Conservation (phyloP, 2,329 filamentous ascomycete genomes). For the Fusarium sp. region DNA sequence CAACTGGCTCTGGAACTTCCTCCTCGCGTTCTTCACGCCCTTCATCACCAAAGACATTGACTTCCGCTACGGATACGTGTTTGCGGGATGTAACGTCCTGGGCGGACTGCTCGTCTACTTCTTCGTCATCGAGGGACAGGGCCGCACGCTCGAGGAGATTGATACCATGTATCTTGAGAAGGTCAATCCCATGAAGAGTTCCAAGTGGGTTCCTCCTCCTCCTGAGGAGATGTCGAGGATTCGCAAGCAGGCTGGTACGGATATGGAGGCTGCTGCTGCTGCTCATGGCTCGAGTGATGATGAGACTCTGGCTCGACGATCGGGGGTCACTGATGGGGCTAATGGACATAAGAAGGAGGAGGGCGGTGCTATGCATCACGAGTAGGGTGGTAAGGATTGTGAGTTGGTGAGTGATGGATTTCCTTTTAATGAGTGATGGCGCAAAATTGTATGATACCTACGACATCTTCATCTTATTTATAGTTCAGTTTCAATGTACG, state of each 20-base stretch:
- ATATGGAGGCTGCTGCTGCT: slow-evolving; percentile 49
- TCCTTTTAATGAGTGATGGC: not conserved
- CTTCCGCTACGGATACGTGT: slow-evolving; percentile 81
- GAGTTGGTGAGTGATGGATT: too few relatives aligned
- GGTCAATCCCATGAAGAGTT: slow-evolving; percentile 73
- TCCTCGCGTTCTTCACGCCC: slow-evolving; percentile 82
- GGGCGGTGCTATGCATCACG: slow-evolving; percentile 23
- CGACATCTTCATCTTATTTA: not conserved
- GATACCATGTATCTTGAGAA: slow-evolving; percentile 80
- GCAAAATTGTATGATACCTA: slow-evolving; percentile 17
- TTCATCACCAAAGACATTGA: slow-evolving; percentile 81
- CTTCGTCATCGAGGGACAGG: slow-evolving; percentile 81
- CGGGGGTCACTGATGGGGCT: slow-evolving; percentile 18
- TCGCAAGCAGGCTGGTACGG: slow-evolving; percentile 57
- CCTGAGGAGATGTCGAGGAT: slow-evolving; percentile 60
- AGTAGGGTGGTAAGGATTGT: slow-evolving; percentile 1
- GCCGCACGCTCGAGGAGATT: slow-evolving; percentile 81
- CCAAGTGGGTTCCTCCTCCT: slow-evolving; percentile 64
- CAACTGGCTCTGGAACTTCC: slow-evolving; percentile 81
- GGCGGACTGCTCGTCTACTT: slow-evolving; percentile 79
- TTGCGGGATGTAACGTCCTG: slow-evolving; percentile 77
- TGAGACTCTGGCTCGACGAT: slow-evolving; percentile 28
- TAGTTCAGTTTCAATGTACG: not conserved
- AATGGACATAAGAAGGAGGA: slow-evolving; percentile 33
- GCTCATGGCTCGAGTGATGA: slow-evolving; percentile 29